Evolutionary conservation across 768 basidiomycete genomes (phyloP).

Genomic region (Collybia nuda): DNA sequence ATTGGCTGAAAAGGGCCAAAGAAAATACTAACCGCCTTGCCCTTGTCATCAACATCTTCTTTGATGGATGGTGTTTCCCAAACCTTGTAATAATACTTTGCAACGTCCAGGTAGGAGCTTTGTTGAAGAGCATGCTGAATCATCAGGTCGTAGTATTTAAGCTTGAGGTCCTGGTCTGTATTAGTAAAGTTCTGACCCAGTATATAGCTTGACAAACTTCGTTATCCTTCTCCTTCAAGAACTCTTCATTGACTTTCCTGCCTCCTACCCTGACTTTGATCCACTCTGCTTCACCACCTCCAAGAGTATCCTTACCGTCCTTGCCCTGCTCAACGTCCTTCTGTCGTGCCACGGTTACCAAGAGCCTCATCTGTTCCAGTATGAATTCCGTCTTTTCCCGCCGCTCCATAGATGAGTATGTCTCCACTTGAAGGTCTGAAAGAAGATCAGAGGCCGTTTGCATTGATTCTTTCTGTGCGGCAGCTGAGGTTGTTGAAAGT

Average conservation of each 20-base stretch:
- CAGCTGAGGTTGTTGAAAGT: constrained; percentile 40
- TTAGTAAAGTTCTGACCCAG: constrained; percentile 1
- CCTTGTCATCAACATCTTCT: constrained; percentile 71
- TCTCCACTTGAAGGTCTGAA: constrained; percentile 96
- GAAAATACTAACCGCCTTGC: constrained; percentile 52
- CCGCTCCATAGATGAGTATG: constrained; percentile 98
- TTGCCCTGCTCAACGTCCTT: constrained; percentile 73
- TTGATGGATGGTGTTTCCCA: constrained; percentile 97
- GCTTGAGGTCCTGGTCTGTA: constrained; percentile 77
- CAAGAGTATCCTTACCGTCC: constrained; percentile 59
- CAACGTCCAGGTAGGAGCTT: constrained; percentile 86
- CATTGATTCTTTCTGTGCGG: constrained; percentile 63
- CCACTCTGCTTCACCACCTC: constrained; percentile 88
- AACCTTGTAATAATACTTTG: constrained; percentile 93
- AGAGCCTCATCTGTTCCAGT: constrained; percentile 93
- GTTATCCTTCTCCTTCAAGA: constrained; percentile 85
- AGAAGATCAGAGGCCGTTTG: constrained; percentile 90
- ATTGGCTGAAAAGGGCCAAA: not conserved
- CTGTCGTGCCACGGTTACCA: constrained; percentile 72
- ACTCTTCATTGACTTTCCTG: constrained; percentile 91
- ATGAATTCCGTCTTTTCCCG: constrained; percentile 98
- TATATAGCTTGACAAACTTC: constrained; percentile 52
- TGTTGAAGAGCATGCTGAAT: constrained; percentile 90
- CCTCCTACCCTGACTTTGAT: constrained; percentile 88
- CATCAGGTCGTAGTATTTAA: constrained; percentile 96